Evolutionary conservation across 306 rosid genomes (phyloP).

Genomic region (Boehmeria nivea): DNA sequence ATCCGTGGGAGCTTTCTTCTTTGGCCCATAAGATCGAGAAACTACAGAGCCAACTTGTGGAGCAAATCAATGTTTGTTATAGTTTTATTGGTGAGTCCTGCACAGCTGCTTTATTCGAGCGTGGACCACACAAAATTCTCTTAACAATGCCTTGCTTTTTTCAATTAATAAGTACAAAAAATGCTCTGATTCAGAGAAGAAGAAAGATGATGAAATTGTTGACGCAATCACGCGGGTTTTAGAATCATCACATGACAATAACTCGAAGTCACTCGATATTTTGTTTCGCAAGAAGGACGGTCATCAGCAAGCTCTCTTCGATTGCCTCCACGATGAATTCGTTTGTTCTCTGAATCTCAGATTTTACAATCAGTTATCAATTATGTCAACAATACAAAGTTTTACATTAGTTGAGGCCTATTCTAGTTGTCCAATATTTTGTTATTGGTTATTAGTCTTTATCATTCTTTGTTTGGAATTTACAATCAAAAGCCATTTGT

Average conservation of each 20-base stretch:
- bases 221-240: conserved; percentile 24
- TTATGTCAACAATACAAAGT: no score
- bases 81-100: conserved; percentile 32
- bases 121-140: not conserved
- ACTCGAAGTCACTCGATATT: conserved; percentile 41
- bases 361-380: not conserved
- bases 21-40: conserved; percentile 53
- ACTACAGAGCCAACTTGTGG: conserved; percentile 44
- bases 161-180: not conserved
- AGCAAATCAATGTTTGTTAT: conserved; percentile 34
- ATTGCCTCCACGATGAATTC: conserved; percentile 46
- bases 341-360: conserved; percentile 21
- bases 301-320: conserved; percentile 35
- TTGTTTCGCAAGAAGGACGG: conserved; percentile 36
- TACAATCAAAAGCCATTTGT: no score
- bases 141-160: not conserved
- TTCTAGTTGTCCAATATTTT: no score
- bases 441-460: no score
- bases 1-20: conserved; percentile 70
- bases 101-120: not conserved
- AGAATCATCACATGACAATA: conserved; percentile 39
- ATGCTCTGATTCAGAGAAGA: conserved; percentile 40
- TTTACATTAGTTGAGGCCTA: no score
- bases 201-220: conserved; percentile 40
- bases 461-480: no score